These are phyloP conservation scores for Eucalyptus leucophloia DNA, from an alignment of 345 rosid genomes.

Conservation along the genomic window DNA sequence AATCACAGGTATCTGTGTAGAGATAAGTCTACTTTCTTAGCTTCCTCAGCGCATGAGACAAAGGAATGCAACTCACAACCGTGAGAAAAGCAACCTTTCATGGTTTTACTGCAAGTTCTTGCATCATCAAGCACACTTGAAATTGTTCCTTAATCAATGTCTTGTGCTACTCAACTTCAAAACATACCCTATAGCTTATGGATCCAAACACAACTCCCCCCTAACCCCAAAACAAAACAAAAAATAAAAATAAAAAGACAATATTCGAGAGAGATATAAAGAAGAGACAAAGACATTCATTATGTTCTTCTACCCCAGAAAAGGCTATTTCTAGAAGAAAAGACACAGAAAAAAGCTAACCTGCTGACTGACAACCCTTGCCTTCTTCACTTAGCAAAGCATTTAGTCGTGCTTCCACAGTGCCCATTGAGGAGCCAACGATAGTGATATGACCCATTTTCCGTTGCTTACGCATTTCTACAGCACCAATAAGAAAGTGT, in stretches of 20 bases:
- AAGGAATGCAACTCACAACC: not conserved
- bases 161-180: not conserved
- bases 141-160: not conserved
- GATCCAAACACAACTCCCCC: not conserved
- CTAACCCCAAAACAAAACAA: too few species aligned
- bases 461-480: conserved; percentile 89
- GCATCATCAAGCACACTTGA: not conserved
- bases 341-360: conserved; percentile 24
- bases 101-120: not conserved
- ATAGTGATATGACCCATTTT: conserved; percentile 96
- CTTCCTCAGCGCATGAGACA: not conserved
- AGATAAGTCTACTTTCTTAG: not conserved
- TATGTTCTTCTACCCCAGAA: not conserved
- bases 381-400: conserved; percentile 38
- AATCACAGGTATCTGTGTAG: not conserved
- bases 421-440: conserved; percentile 60
- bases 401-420: conserved; percentile 44
- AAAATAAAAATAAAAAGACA: not conserved
- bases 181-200: not conserved
- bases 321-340: not conserved
- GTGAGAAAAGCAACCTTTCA: not conserved
- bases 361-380: conserved; percentile 15
- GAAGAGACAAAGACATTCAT: not conserved
- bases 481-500: not conserved
- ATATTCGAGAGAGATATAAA: not conserved